Percentiles rank a stretch among this genome's conserved stretches.
Evolutionary conservation across 108 stramenopile species (phyloP).

Genomic region (Pseudonitzschia multiseries): DNA sequence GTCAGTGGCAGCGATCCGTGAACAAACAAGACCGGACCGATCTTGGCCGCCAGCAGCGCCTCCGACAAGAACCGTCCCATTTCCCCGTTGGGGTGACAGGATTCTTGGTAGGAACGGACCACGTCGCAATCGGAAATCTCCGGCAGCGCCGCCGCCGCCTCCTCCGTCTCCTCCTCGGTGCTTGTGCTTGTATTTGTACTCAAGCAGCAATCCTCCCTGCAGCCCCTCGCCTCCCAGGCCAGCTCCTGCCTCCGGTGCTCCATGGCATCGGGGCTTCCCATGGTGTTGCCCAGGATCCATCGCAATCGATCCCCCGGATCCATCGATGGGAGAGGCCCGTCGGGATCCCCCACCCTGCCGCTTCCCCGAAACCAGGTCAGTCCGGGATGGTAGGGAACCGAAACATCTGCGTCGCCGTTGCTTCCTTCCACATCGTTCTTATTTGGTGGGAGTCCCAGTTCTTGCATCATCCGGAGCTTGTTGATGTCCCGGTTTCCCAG

Average conservation of each 20-base stretch:
- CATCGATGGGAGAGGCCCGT: slow-evolving; percentile 14
- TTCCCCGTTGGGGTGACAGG: slow-evolving; percentile 72
- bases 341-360: slow-evolving; percentile 49
- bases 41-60: slow-evolving; percentile 46
- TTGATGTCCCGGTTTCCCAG: slow-evolving; percentile 92
- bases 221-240: slow-evolving; percentile 33
- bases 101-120: slow-evolving; percentile 62
- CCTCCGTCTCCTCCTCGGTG: too few species aligned
- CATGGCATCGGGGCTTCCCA: slow-evolving; percentile 84
- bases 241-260: slow-evolving; percentile 68
- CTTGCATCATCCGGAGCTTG: slow-evolving; percentile 78
- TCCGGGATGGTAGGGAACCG: slow-evolving; percentile 58
- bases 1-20: slow-evolving; percentile 79
- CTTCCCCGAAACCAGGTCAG: slow-evolving; percentile 70
- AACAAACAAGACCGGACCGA: slow-evolving; percentile 66
- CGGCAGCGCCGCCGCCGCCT: neutral
- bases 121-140: slow-evolving; percentile 58
- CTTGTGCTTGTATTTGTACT: too few species aligned
- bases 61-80: slow-evolving; percentile 69
- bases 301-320: slow-evolving; percentile 60
- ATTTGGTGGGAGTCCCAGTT: slow-evolving; percentile 41
- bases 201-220: neutral
- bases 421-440: neutral
- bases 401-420: neutral
- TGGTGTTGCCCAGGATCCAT: slow-evolving; percentile 76